Base-by-base conservation (phyloP, 2,329 filamentous ascomycete genomes). In the Colletotrichum salicis region DNA sequence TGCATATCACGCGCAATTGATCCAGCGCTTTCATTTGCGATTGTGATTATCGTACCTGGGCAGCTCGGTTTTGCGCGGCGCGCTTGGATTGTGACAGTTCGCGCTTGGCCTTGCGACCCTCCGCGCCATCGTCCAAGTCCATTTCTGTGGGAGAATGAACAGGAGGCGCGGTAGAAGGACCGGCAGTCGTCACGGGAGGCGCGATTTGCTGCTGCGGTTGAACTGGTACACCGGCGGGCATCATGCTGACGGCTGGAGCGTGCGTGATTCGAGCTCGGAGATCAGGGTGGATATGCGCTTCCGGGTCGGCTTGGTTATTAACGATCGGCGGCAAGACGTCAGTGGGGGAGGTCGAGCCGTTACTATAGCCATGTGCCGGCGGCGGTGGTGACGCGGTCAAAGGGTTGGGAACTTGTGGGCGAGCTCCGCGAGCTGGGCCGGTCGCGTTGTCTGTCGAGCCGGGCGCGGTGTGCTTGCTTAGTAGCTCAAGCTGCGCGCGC, bases 71-170 rank as follows among this genome's bases (percentile, higher is more conserved):
- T 81, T 99, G 96, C 11, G 96, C 96, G 33, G 96, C 96, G 76
- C 96, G 93, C 85, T 98, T 99, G 48, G 95, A 97, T 56, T 95
- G 96, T 31, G 95, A 98, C 72, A 99, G 85, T 83, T 98, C 96
- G 65, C 96, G 90, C 83, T 97, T 97, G 13, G 92, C 92, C 83
- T 96, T 96, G 63, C 92, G 88, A 74, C 91, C 89, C 74, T 93
- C 83, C 75, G 84, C 75, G 5, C 76, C 77, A 33, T 84, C 82
- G 29, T 77, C 79, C n/a, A 80, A 75, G 48, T 78, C 78, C 22
- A 74, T 71, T 4, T 76, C 35, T 72, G 75, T 51, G 41, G 70
- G 63, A 78, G 79, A 70, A 82, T 77, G 59, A 75, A 70, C 10
- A 77, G 73, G 61, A 29, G 61, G 77, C 67, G 60, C 79, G 73